Evolutionary conservation across 768 basidiomycete genomes (phyloP), one percentile per base, ranked within the genome.

Genomic region (Psilocybe azurescens): DNA sequence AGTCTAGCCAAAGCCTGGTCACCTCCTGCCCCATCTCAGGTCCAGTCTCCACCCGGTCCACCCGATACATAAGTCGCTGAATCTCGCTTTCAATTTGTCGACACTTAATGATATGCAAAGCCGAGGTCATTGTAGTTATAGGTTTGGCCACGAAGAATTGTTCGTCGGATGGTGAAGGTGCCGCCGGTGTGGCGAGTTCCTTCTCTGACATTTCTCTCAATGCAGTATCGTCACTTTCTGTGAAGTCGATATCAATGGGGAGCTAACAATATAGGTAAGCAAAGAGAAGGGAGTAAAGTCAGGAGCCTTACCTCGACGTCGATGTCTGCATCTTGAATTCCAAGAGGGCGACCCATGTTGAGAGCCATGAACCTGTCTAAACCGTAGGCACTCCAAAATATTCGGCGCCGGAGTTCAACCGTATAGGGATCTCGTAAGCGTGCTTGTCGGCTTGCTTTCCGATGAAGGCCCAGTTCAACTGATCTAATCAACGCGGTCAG

Each of bases 21-120:
- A 47, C 39, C 38, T 60, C 59, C 14, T 53, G 24, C 38, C n/a
- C n/a, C 33, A 60, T 54, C n/a, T 53, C 50, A 10, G 59, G 28
- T 16, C 18, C 24, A 29, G 50, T 41, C 11, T 44, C 53, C 36
- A 41, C 30, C 9, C 29, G 28, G 41, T 53, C 59, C 5, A 60
- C 59, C 11, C 59, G 59, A 29, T 60, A 60, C 39, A 60, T 53
- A 16, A 60, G 44, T 6, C 59, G 59, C 29, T 60, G 59, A 3
- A 60, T 60, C 18, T 60, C 59, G 59, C 59, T 53, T 41, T 60
- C 59, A 24, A 60, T 60, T n/a, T 60, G 59, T 30, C 59, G 51
- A 29, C 39, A 41, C 30, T 60, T 60, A 24, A 60, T 60, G 16
- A 60, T 60, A 28, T 60, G 59, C 14, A 60, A 39, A 14, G 59